Evolutionary conservation across 805 yeast genomes (phyloP).

Genomic region (Myxozyma lipomycoides): DNA sequence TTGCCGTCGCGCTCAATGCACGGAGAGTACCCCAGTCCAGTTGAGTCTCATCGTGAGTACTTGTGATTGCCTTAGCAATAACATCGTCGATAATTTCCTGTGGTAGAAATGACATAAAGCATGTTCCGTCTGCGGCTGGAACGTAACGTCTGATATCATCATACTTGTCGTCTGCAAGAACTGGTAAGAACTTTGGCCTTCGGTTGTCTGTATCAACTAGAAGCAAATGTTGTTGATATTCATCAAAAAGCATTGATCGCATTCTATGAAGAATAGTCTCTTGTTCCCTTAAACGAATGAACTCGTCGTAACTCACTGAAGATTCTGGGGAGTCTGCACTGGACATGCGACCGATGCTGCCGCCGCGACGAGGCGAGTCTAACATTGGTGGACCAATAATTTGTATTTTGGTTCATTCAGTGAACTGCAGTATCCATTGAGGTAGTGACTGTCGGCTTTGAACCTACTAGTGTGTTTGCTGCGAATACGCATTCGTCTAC

Average conservation of each 20-base stretch:
- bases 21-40: slow-evolving; percentile 14
- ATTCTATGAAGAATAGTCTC: not conserved
- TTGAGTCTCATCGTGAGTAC: slow-evolving; percentile 5
- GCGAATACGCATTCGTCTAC: too few species aligned
- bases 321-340: slow-evolving; percentile 9
- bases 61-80: slow-evolving; percentile 9
- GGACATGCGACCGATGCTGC: too few species aligned
- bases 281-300: not conserved
- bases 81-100: slow-evolving; percentile 13
- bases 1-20: slow-evolving; percentile 4
- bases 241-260: too few species aligned
- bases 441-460: too few species aligned
- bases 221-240: too few species aligned
- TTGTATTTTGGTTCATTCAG: too few species aligned
- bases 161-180: slow-evolving; percentile 15
- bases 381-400: too few species aligned
- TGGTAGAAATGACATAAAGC: slow-evolving; percentile 12
- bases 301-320: slow-evolving; percentile 4
- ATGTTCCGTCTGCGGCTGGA: slow-evolving; percentile 18
- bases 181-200: slow-evolving; percentile 10
- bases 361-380: too few species aligned
- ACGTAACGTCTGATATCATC: slow-evolving; percentile 14
- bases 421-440: too few species aligned
- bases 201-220: too few species aligned
- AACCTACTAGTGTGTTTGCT: too few species aligned